These are phyloP conservation scores for Rhizophagus clarus DNA, from an alignment of 192 early-diverging fungal species.

Conservation along the genomic window DNA sequence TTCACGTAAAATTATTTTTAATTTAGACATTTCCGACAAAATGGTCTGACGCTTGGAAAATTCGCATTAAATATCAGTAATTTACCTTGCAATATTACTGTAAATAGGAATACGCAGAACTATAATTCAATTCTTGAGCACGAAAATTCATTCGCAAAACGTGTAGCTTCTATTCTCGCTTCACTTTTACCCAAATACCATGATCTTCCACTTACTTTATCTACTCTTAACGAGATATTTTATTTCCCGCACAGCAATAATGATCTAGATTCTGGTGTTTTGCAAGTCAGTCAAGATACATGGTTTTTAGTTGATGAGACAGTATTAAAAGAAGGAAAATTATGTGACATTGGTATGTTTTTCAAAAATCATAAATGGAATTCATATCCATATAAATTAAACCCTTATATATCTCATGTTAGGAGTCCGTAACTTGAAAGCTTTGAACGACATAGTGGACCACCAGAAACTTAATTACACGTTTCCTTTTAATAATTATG, in stretches of 20 bases:
- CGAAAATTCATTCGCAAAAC: slow-evolving; percentile 34
- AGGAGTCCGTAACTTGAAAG: slow-evolving; percentile 72
- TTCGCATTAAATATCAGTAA: slow-evolving; percentile 68
- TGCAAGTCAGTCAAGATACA: slow-evolving; percentile 66
- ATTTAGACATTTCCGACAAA: slow-evolving; percentile 44
- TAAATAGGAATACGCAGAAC: not conserved
- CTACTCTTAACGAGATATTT: slow-evolving; percentile 56
- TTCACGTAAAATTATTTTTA: not conserved
- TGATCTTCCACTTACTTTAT: slow-evolving; percentile 64
- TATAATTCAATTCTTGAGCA: not conserved
- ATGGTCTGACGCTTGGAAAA: slow-evolving; percentile 64
- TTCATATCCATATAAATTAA: not conserved
- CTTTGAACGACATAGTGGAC: slow-evolving; percentile 59
- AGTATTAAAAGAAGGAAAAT: slow-evolving; percentile 65
- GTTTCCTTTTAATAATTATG: slow-evolving; percentile 73
- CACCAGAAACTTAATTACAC: slow-evolving; percentile 65
- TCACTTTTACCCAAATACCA: slow-evolving; percentile 59
- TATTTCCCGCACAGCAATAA: slow-evolving; percentile 64
- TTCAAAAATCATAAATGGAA: not conserved
- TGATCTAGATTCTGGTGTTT: slow-evolving; percentile 60
- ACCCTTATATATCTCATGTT: not conserved
- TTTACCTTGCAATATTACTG: slow-evolving; percentile 34
- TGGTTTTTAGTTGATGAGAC: slow-evolving; percentile 72
- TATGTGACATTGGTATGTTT: slow-evolving; percentile 58
- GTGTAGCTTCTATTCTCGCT: slow-evolving; percentile 42